A percentile compares a stretch with the other conserved stretches of the same genome.
Evolutionary conservation across 1,139 yeast species (phyloP).

Genomic region (Zhuliangozyma parablackwelliae): DNA sequence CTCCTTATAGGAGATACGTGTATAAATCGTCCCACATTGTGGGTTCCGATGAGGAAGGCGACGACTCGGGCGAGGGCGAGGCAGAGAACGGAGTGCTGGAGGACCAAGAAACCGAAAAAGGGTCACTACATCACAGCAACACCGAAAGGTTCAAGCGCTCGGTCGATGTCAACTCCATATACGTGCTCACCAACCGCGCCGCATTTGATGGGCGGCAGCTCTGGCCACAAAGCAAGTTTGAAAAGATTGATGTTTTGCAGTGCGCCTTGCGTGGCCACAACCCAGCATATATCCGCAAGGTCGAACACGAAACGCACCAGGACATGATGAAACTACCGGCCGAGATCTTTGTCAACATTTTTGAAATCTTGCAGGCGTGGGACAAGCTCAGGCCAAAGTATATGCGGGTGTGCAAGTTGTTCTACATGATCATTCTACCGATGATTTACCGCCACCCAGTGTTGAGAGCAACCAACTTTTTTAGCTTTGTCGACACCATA

Average conservation of each 20-base stretch:
- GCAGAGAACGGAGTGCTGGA: not conserved
- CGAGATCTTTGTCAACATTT: slow-evolving; percentile 55
- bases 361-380: slow-evolving; percentile 34
- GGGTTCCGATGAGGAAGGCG: slow-evolving; percentile 34
- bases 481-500: slow-evolving; percentile 67
- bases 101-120: slow-evolving; percentile 4
- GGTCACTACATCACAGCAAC: slow-evolving; percentile 18
- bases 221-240: slow-evolving; percentile 45
- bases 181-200: slow-evolving; percentile 27
- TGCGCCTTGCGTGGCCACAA: slow-evolving; percentile 24
- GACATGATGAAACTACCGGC: slow-evolving; percentile 42
- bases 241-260: slow-evolving; percentile 42
- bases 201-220: slow-evolving; percentile 17
- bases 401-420: slow-evolving; percentile 56
- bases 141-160: slow-evolving; percentile 27
- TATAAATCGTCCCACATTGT: slow-evolving; percentile 50
- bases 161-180: slow-evolving; percentile 29
- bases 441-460: slow-evolving; percentile 60
- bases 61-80: slow-evolving; percentile 18
- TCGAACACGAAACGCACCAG: slow-evolving; percentile 11
- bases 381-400: slow-evolving; percentile 46
- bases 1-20: slow-evolving; percentile 73
- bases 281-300: slow-evolving; percentile 12
- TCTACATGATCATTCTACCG: slow-evolving; percentile 59
- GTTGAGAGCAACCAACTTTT: slow-evolving; percentile 64